Evolutionary conservation across 768 basidiomycete species (phyloP), one percentile per base, ranked within the genome.

Genomic region (Leccinum sublutescens): DNA sequence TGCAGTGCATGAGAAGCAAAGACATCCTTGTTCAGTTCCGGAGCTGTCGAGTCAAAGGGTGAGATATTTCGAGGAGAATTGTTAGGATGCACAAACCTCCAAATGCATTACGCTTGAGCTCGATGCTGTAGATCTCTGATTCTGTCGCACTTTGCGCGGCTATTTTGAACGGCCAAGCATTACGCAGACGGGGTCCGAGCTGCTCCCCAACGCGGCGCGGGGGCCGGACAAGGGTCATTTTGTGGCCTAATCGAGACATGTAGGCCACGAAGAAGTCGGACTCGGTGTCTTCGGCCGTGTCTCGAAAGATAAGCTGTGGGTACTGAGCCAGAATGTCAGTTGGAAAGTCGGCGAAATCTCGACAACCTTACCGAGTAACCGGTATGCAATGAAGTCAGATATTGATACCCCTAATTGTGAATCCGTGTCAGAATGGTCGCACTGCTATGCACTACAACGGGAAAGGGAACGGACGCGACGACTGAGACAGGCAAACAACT

Each of bases 281-380:
- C 11, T 77, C 70, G 21, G 59, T 62, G 64, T 88, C 84, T 9
- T 79, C 76, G 29, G 74, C 68, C 21, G 77, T 76, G 45, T 82
- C 79, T 61, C 82, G 80, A 68, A 91, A 92, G 51, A 91, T 76
- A n/a, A 90, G 78, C 23, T 85, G 84, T 50, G 88, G 85, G 40
- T 80, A 75, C 83, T 85, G 64, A 61, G 49, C 62, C 54, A 62
- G 61, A 10, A 31, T 23, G 50, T 63, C 48, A 64, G 67, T 59
- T 15, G 61, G 40, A 52, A 29, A 36, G 51, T n/a, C 50, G 29
- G 29, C 12, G 56, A 43, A 45, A n/a, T 25, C 14, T 71, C 72
- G 60, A 48, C 12, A 43, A 17, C 29, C 64, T 58, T 65, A 88
- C 88, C 31, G 81, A 63, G 60, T 80, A 80, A 34, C 80, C 82